These are phyloP conservation scores for Russula foetens DNA, from an alignment of 768 basidiomycete species.

Conservation along the genomic window DNA sequence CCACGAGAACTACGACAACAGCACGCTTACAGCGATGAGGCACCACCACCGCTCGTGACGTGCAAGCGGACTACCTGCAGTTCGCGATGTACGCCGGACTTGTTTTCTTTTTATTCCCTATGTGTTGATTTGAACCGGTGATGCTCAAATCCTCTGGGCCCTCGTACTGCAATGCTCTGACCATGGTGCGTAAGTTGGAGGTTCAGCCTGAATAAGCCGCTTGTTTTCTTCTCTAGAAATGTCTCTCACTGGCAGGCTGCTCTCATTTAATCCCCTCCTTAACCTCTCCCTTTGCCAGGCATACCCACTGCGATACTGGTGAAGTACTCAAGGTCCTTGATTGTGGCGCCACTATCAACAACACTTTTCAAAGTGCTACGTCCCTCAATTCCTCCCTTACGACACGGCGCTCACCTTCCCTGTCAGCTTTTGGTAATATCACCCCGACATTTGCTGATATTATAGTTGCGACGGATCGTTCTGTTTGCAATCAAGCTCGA, in stretches of 20 bases:
- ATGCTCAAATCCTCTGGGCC: slow-evolving; percentile 58
- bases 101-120: background rate
- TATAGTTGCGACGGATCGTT: slow-evolving; percentile 54
- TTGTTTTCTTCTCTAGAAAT: slow-evolving; percentile 45
- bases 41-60: too few species aligned
- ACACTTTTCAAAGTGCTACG: slow-evolving; percentile 51
- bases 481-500: slow-evolving; percentile 55
- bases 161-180: slow-evolving; percentile 90
- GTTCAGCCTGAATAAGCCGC: background rate
- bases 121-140: background rate
- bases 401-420: slow-evolving; percentile 9
- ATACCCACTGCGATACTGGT: slow-evolving; percentile 75
- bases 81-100: slow-evolving; percentile 36
- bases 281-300: slow-evolving; percentile 82
- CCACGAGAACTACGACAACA: too few species aligned
- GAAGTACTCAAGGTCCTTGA: slow-evolving; percentile 78
- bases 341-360: slow-evolving; percentile 82
- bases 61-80: slow-evolving; percentile 65
- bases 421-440: slow-evolving; percentile 59
- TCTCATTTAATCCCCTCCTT: slow-evolving; percentile 82
- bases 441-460: slow-evolving; percentile 80
- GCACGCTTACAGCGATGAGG: too few species aligned
- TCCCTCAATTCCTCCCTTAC: background rate
- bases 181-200: slow-evolving; percentile 34
- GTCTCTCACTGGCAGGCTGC: too few species aligned